These are phyloP conservation scores for Turnera subulata DNA, from an alignment of 345 rosid genomes.

Conservation along the genomic window DNA sequence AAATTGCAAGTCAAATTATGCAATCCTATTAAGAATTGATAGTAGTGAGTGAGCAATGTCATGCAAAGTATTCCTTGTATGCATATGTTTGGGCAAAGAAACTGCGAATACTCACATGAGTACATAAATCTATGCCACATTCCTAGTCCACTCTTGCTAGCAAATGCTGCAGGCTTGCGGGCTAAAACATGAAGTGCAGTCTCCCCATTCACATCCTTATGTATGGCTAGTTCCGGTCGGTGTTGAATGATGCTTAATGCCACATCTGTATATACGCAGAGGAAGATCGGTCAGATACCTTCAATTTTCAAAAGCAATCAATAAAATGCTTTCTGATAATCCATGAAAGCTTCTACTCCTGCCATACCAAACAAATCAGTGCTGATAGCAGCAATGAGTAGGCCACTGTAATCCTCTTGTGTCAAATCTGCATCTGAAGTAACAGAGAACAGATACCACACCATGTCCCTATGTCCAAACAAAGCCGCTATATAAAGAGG, in stretches of 20 bases:
- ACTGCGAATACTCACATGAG: slow-evolving; percentile 12
- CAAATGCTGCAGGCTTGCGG: slow-evolving; percentile 25
- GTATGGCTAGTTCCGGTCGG: slow-evolving; percentile 31
- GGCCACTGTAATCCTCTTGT: slow-evolving; percentile 19
- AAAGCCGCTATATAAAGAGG: slow-evolving; percentile 16
- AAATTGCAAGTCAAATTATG: too few species aligned
- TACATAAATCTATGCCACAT: slow-evolving; percentile 22
- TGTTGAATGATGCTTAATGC: slow-evolving; percentile 29
- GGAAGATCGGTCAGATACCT: background rate
- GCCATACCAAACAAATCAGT: slow-evolving; percentile 30
- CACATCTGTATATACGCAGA: slow-evolving; percentile 21
- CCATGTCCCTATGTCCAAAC: slow-evolving; percentile 19
- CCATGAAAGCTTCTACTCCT: background rate
- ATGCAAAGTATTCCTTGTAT: too few species aligned
- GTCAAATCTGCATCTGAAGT: slow-evolving; percentile 23
- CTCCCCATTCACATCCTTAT: slow-evolving; percentile 27
- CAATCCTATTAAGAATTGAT: too few species aligned
- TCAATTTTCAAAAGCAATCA: background rate
- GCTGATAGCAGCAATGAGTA: slow-evolving; percentile 29
- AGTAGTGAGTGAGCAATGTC: background rate
- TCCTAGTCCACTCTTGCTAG: slow-evolving; percentile 14
- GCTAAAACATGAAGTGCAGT: slow-evolving; percentile 38
- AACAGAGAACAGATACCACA: slow-evolving; percentile 28
- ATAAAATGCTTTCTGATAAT: background rate
- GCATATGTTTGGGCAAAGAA: background rate